Evolutionary conservation across 768 basidiomycete genomes (phyloP), one percentile per base, ranked within the genome.

Genomic region (Hypholoma sublateritium): DNA sequence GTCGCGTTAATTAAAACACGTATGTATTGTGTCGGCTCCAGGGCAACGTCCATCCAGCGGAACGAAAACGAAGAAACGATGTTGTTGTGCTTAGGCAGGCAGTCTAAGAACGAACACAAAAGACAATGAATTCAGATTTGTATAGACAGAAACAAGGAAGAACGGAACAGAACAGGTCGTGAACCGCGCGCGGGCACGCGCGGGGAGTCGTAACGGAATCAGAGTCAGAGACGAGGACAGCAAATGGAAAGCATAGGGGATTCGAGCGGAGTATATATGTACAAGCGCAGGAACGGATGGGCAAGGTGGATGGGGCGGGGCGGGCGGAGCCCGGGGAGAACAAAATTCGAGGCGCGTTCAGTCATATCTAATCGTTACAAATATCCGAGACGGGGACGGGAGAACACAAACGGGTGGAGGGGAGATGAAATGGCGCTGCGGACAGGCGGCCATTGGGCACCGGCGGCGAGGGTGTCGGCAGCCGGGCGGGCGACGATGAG

Each of bases 311-410:
- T 25, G 28, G 28, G 47, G 9, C 3, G 3, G n/a, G 35, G 34
- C 35, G 12, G 35, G 32, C 16, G 8, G 25, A 51, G 60, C 63
- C 70, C 68, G 73, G 69, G 57, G 65, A 56, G 62, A 71, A 65
- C 68, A 35, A 45, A 36, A 47, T 28, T 22, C 22, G 25, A 47
- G 46, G 24, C 22, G 67, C 37, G 49, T 50, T 72, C 67, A 72
- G 70, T 82, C 80, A 84, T 86, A 79, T 87, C 84, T 88, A 86
- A 81, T 85, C 82, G 80, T 86, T 88, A 87, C 86, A 64, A 61
- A 58, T 62, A 60, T 32, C 28, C 28, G 28, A 32, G 28, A 32
- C 28, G 39, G 50, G 22, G 17, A 11, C 43, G 19, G 19, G n/a
- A 25, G 22, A 22, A 13, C 25, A 47, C 24, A 22, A 19, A 45